phyloP scores from a whole-genome alignment of 257 asterid genomes.

The Leonotis leonurus region DNA sequence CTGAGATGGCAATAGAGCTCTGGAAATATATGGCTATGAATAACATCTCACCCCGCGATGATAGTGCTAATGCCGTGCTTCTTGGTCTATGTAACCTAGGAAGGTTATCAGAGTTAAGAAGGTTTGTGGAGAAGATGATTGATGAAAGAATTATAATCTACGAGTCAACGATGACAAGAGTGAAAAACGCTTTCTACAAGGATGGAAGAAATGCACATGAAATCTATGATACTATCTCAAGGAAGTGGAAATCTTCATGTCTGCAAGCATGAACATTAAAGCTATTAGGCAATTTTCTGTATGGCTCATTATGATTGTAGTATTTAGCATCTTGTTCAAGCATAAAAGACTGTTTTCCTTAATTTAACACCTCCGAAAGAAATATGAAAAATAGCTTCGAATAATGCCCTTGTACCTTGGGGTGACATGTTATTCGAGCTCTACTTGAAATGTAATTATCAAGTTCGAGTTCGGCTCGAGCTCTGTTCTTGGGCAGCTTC shows the following conservation, averaged over 20 bases:
- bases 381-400: no score
- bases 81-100: slow-evolving; percentile 55
- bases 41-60: slow-evolving; percentile 49
- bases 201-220: slow-evolving; percentile 46
- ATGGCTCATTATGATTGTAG: slow-evolving; percentile 1
- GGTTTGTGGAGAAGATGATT: slow-evolving; percentile 61
- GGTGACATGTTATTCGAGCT: no score
- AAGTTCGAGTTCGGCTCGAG: no score
- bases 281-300: slow-evolving; percentile 2
- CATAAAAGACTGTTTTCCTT: no score
- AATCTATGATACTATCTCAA: slow-evolving; percentile 40
- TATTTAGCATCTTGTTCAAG: no score
- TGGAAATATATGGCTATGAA: slow-evolving; percentile 61
- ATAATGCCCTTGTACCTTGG: no score
- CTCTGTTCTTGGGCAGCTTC: no score
- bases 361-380: no score
- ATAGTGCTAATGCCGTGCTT: slow-evolving; percentile 58
- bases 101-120: slow-evolving; percentile 49
- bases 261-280: slow-evolving; percentile 8
- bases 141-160: slow-evolving; percentile 42
- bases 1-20: slow-evolving; percentile 56
- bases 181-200: slow-evolving; percentile 40
- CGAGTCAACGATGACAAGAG: slow-evolving; percentile 57
- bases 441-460: no score
- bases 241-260: slow-evolving; percentile 56